Conservation (phyloP, 805 yeast genomes). For the Candida saitoana region DNA sequence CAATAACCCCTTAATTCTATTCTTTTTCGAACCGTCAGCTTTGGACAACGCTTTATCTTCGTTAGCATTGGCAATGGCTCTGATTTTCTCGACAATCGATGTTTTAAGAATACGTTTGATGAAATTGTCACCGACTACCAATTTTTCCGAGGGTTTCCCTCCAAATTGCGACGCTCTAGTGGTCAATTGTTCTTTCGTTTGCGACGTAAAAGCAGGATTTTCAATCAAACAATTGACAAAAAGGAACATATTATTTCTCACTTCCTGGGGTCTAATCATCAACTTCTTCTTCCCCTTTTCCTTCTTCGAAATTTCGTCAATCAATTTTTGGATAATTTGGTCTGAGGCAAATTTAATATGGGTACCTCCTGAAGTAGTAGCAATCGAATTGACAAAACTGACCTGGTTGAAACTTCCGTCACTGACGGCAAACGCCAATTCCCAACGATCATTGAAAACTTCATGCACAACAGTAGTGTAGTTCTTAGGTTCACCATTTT, state of each 20-base stretch:
- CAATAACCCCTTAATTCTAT: conserved; percentile 81
- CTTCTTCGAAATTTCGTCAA: conserved; percentile 59
- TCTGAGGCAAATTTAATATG: conserved; percentile 86
- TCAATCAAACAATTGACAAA: conserved; percentile 90
- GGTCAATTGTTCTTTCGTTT: conserved; percentile 93
- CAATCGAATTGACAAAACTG: conserved; percentile 95
- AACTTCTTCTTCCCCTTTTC: conserved; percentile 64
- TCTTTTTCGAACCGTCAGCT: conserved; percentile 81
- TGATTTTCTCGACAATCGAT: conserved; percentile 64
- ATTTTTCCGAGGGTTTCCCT: conserved; percentile 53
- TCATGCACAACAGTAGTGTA: conserved; percentile 65
- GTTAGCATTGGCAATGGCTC: conserved; percentile 81
- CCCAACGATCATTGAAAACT: conserved; percentile 86
- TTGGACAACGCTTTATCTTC: conserved; percentile 84
- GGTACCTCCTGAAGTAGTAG: conserved; percentile 96
- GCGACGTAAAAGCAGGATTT: conserved; percentile 96
- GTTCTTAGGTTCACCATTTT: conserved; percentile 29
- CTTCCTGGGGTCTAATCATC: conserved; percentile 81
- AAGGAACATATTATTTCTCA: conserved; percentile 82
- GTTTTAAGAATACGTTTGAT: conserved; percentile 67
- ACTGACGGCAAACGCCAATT: conserved; percentile 88
- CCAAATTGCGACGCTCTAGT: conserved; percentile 89
- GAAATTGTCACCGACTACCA: conserved; percentile 71
- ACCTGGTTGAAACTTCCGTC: conserved; percentile 90
- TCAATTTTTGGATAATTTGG: conserved; percentile 72